These are phyloP conservation scores for Acrodontium crateriforme DNA, from an alignment of 2,329 filamentous ascomycete genomes.

Conservation along the genomic window DNA sequence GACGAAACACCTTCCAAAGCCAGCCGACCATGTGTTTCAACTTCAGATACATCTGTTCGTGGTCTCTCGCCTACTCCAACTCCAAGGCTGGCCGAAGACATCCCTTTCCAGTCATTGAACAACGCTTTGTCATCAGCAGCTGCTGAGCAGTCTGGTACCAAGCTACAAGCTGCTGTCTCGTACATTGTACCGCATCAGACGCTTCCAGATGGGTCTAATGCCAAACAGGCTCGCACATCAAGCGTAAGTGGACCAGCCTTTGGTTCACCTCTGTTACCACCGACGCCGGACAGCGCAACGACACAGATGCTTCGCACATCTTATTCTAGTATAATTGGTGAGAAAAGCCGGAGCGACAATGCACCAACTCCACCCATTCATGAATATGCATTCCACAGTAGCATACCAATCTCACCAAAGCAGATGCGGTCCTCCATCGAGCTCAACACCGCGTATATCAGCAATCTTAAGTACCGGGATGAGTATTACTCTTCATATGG, in stretches of 20 bases:
- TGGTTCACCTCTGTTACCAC: constrained; percentile 17
- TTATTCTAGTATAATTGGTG: constrained; percentile 15
- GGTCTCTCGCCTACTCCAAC: not conserved
- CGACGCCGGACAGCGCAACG: constrained; percentile 21
- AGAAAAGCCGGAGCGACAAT: constrained; percentile 11
- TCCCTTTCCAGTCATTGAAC: constrained; percentile 11
- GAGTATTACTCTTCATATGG: constrained; percentile 8
- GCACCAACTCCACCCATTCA: constrained; percentile 11
- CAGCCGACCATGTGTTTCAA: constrained; percentile 12
- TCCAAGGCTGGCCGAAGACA: constrained; percentile 1
- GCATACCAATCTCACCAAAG: constrained; percentile 13
- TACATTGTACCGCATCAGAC: constrained; percentile 3
- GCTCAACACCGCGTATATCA: constrained; percentile 13
- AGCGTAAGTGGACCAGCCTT: constrained; percentile 13
- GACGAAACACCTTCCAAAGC: constrained; percentile 19
- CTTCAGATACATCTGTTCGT: constrained; percentile 4
- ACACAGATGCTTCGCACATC: constrained; percentile 21
- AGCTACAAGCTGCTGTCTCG: constrained; percentile 2
- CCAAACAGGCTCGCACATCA: constrained; percentile 4
- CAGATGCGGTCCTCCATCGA: constrained; percentile 19
- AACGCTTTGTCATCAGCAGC: constrained; percentile 8
- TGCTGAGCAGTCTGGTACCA: no score
- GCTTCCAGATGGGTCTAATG: constrained; percentile 2
- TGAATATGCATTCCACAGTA: constrained; percentile 9
- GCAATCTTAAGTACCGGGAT: constrained; percentile 9